A percentile compares a stretch with the other conserved stretches of the same genome.
Evolutionary conservation across 139 green algal genomes (phyloP).

Genomic region (Auxenochlorella pyrenoidosa): DNA sequence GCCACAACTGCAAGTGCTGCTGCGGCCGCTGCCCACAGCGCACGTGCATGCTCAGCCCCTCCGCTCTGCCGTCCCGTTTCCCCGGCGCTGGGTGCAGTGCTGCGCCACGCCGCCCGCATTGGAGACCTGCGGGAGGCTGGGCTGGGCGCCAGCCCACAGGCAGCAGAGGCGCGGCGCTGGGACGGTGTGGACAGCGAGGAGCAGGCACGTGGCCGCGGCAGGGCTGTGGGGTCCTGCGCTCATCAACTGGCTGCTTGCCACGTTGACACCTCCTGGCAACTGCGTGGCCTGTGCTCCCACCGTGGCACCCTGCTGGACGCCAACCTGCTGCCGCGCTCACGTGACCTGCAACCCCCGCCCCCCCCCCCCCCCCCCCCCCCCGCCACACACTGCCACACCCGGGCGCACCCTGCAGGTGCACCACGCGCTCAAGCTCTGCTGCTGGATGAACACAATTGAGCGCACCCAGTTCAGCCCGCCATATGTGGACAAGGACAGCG

Average conservation of each 20-base stretch:
- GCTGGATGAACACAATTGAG: conserved; percentile 79
- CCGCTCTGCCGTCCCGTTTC: neutral
- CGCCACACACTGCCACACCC: no score
- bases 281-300: no score
- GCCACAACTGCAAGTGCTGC: neutral
- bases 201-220: neutral
- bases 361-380: neutral
- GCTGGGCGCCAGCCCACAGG: conserved; percentile 30
- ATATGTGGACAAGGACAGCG: conserved; percentile 58
- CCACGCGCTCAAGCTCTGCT: conserved; percentile 69
- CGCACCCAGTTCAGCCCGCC: conserved; percentile 61
- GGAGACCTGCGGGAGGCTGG: conserved; percentile 73
- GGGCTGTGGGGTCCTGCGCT: no score
- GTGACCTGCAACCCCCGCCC: no score
- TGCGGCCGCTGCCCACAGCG: no score
- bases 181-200: conserved; percentile 11
- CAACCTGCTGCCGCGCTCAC: no score
- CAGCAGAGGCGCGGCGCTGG: neutral
- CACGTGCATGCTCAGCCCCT: neutral
- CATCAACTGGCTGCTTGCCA: no score
- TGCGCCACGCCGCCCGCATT: conserved; percentile 73
- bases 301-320: no score
- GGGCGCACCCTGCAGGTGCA: conserved; percentile 1
- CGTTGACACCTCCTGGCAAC: no score
- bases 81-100: conserved; percentile 38